These are phyloP conservation scores for Gracilariopsis chorda DNA, from an alignment of 23 red algal species.

Conservation along the genomic window DNA sequence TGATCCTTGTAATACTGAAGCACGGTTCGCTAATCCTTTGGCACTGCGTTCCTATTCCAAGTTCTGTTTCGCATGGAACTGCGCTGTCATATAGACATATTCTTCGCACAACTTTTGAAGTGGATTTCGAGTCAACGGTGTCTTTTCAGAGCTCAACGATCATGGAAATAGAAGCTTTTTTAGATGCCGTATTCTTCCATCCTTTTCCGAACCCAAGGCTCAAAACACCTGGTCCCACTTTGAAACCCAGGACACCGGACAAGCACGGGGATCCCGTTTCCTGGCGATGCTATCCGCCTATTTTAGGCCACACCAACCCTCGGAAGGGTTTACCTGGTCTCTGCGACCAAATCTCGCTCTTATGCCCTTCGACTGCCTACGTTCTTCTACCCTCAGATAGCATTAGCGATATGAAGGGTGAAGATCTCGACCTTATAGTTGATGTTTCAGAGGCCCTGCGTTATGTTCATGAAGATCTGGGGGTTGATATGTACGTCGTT, in stretches of 20 bases:
- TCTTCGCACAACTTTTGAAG: too few species aligned
- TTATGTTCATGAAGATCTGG: background rate
- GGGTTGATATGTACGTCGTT: conserved; percentile 1
- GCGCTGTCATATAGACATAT: too few species aligned
- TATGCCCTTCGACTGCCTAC: background rate
- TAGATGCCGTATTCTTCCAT: background rate
- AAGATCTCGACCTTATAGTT: conserved; percentile 3
- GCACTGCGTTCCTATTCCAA: too few species aligned
- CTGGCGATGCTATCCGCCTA: background rate
- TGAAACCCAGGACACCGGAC: background rate
- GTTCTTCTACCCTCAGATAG: background rate
- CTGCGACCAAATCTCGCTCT: background rate
- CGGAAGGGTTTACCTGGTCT: background rate
- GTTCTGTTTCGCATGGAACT: too few species aligned
- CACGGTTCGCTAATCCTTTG: too few species aligned
- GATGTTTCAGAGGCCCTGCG: background rate
- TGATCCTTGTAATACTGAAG: too few species aligned
- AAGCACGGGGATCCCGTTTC: background rate
- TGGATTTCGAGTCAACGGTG: too few species aligned
- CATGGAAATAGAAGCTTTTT: background rate
- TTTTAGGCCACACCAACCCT: background rate
- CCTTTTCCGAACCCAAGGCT: background rate
- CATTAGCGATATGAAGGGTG: background rate
- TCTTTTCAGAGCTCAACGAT: too few species aligned
- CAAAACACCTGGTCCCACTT: background rate